Evolutionary conservation across 2,329 filamentous ascomycete species (phyloP), one percentile per base, ranked within the genome.

Genomic region (Pseudogymnoascus sp.): DNA sequence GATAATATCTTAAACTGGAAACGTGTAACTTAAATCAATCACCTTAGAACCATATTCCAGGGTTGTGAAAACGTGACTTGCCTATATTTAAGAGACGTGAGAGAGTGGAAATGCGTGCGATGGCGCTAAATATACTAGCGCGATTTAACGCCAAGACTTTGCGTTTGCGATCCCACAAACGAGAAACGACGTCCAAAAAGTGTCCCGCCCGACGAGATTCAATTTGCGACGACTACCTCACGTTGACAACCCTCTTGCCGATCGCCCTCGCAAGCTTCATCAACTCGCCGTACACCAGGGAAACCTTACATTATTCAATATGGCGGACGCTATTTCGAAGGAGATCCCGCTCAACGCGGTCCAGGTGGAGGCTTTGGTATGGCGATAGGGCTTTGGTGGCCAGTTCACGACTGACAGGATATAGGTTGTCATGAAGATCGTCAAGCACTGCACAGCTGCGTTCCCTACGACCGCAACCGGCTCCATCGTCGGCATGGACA

Each of bases 351-450:
- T 95, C 77, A 89, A 87, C 81, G 83, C 90, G 76, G 90, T 97
- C 71, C 91, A 96, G 81, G 88, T 97, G 73, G 92, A 96, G 81
- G 91, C 93, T 72, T 81, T 97, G 81, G 93, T 96, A 83, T 74
- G 86, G 69, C 63, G 67, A 67, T 67, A 69, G 64, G 70, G 73
- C 70, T 73, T 70, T 68, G 70, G 69, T 63, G 65, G 64, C 65
- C 65, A 65, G 63, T 57, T 62, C 58, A 61, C 58, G 22, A 61
- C 65, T 72, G 62, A 71, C 64, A 57, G 35, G 60, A 68, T 62
- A 69, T 62, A 94, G 90, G 90, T 95, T 71, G 90, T 96, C 69
- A 93, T 97, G 89, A 96, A 97, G 81, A 92, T 97, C 74, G 92
- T 95, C 77, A 97, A 95, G 79, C 92, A 97, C 80, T 91, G 90